Base-by-base conservation (phyloP, 73 alveolate species). In the Paramecium octaurelia region DNA sequence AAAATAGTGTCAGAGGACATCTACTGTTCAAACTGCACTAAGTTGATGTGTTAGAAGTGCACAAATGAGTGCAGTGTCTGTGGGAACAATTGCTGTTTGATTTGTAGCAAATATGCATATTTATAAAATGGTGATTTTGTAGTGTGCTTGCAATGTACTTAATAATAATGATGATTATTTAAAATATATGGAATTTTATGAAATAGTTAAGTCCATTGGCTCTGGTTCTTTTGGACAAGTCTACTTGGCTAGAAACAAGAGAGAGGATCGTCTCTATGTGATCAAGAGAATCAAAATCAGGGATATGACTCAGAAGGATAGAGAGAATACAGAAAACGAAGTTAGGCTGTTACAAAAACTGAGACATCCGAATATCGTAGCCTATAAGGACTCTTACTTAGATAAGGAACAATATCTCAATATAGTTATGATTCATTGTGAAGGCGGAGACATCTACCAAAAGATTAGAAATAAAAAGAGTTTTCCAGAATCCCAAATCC, bases 351-450 rank as follows among this genome's bases (percentile, higher is more conserved):
- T 98, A 10, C 95, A 97, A 76, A 97, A 97, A 88, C 88, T 98
- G 44, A 88, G 98, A 23, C 99, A 98, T 86, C 97, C 99, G n/a
- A 97, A 98, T 88, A 98, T 98, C 54, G 99, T 98, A 16, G 98
- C 99, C 12, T 98, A 97, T 93, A 98, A 98, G 92, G 99, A 98
- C 91, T 96, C 99, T 3, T 98, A 94, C 92, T 95, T 97, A 40
- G 99, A 97, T 92, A 93, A 98, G 69, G 99, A 98, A 60, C 88
- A 95, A 50, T 97, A 96, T 83, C 94, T 97, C 16, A 97, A 98
- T 90, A 97, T 98, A 20, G 99, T 98, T 71, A 98, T 98, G 99
- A 96, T 96, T 16, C 98, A 97, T 92, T 97, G 99, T 88, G 99
- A 98, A 92, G 99, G 99, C 80, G 99, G 99, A 9, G 99, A 98